These are phyloP conservation scores for Gentiana macrophylla DNA, from an alignment of 257 asterid genomes.

Conservation along the genomic window DNA sequence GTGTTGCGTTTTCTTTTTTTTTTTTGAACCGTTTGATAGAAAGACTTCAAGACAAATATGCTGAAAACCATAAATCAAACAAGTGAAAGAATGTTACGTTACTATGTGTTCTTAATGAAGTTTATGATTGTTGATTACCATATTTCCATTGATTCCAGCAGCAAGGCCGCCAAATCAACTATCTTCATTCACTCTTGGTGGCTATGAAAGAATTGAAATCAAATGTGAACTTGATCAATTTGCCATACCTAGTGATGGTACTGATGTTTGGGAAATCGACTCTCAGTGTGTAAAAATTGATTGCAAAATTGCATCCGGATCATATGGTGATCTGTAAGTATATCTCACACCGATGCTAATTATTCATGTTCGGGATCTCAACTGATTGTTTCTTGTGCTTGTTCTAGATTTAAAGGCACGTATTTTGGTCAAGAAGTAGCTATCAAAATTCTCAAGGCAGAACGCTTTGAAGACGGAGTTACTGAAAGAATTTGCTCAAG, in stretches of 20 bases:
- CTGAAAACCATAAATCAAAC: too few species aligned
- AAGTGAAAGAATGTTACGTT: too few species aligned
- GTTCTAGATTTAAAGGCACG: constrained; percentile 70
- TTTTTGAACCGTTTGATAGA: too few species aligned
- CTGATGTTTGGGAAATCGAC: constrained; percentile 48
- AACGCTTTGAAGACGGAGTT: constrained; percentile 65
- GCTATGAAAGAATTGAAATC: constrained; percentile 13
- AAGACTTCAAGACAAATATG: too few species aligned
- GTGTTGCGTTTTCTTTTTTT: too few species aligned
- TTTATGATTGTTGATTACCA: constrained; percentile 2
- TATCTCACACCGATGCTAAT: background rate
- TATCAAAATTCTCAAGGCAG: constrained; percentile 89
- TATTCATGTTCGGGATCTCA: constrained; percentile 14
- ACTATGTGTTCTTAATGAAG: too few species aligned
- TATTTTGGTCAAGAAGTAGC: constrained; percentile 93
- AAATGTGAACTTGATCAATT: constrained; percentile 34
- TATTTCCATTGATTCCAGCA: constrained; percentile 20
- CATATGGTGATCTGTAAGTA: constrained; percentile 46
- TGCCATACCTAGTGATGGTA: constrained; percentile 37
- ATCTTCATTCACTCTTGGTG: constrained; percentile 17
- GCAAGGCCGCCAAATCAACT: constrained; percentile 22
- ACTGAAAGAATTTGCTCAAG: constrained; percentile 94
- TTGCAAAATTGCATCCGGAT: constrained; percentile 36
- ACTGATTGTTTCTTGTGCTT: constrained; percentile 10
- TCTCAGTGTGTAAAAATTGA: constrained; percentile 29